Conservation (phyloP, 2,329 filamentous ascomycete genomes). For the Fusarium denticulatum region DNA sequence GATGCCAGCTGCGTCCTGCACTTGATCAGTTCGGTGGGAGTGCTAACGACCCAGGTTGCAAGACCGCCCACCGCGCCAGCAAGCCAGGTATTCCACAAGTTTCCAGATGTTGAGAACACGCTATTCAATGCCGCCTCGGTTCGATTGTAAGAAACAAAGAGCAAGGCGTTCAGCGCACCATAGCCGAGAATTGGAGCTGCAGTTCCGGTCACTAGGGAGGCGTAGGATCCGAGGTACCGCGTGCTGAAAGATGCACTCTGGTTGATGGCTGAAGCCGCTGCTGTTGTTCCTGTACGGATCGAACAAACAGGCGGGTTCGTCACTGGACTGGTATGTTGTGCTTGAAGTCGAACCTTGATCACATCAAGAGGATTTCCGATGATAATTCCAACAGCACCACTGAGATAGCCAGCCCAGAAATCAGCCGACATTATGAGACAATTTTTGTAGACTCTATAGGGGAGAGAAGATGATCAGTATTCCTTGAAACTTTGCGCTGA, state of each 20-base stretch:
- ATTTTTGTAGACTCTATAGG: constrained; percentile 4
- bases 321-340: constrained; percentile 46
- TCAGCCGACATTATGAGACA: constrained; percentile 77
- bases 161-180: constrained; percentile 87
- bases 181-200: constrained; percentile 90
- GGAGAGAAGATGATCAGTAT: constrained; percentile 13
- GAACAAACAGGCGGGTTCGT: constrained; percentile 19
- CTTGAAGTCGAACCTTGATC: constrained; percentile 74
- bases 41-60: constrained; percentile 85
- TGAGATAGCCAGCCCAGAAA: constrained; percentile 93
- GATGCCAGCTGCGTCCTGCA: constrained; percentile 79
- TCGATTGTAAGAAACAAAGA: constrained; percentile 92
- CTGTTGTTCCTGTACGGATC: constrained; percentile 5
- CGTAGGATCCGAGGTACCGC: constrained; percentile 42
- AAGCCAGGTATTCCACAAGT: constrained; percentile 75
- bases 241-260: constrained; percentile 8
- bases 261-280: constrained; percentile 7
- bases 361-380: constrained; percentile 89
- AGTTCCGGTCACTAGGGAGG: constrained; percentile 68
- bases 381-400: constrained; percentile 84
- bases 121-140: constrained; percentile 71
- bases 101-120: constrained; percentile 50
- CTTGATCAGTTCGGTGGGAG: constrained; percentile 91
- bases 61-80: constrained; percentile 85
- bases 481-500: constrained; percentile 32